Evolutionary conservation across 176 grass and related monocot species (phyloP), one percentile per base, ranked within the genome.

Genomic region (Triticum turgidum): DNA sequence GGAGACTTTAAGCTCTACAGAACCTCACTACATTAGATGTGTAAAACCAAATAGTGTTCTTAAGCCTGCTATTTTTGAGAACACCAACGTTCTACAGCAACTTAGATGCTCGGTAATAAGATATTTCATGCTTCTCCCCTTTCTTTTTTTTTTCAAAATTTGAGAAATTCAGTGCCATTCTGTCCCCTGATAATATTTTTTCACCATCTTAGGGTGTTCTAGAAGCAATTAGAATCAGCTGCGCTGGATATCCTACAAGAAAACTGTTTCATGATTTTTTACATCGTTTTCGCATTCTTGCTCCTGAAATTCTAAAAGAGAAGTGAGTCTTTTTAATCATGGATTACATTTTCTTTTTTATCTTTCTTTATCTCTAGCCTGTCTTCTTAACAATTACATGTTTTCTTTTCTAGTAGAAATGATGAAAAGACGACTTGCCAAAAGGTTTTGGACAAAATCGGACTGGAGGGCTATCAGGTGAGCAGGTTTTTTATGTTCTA

Each of bases 21-120:
- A 99, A 41, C 97, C 97, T 89, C 93, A 96, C 89, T 99, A 99
- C 70, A 95, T 99, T 86, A 92, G 97, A 91, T 99, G 97, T 91
- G 82, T 99, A 76, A 99, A 99, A 80, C 97, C 97, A 75, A 99
- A 99, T 82, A 99, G 88, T 92, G 74, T 96, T 65, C 94, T 99
- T 71, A 99, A 99, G 81, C 97, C 97, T 91, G 86, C 90, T 49
- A 91, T 94, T 82, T 99, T 96, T 82, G 90, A 94, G 78, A 99
- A 99, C 84, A 77, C 77, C 62, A 95, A 92, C 34, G 91, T 99
- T 89, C 81, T 96, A 9, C 97, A 99, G 80, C 97, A 99, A 87
- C 91, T 99, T 72, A 92, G 94, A 56, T 99, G 97, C 82, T 93
- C 92, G 52, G 97, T 99, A 92, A 96, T 92, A 64, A 79, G 67